Evolutionary conservation across 2,329 filamentous ascomycete genomes (phyloP), one percentile per base, ranked within the genome.

Genomic region (Fusarium sulawesiense): DNA sequence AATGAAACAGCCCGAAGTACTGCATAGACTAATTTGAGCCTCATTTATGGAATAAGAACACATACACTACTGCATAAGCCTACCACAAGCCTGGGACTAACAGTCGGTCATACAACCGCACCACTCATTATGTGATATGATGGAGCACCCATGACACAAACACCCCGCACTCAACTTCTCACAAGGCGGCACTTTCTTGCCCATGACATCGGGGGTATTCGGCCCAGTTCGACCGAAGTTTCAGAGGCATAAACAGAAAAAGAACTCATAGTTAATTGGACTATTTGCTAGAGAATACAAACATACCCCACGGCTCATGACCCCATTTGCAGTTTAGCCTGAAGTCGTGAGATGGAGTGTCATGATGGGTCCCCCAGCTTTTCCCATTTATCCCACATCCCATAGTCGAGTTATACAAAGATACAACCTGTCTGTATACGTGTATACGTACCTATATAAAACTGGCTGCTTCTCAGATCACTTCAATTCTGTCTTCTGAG

Each of bases 291-390:
- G 10, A 40, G 21, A 27, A 50, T n/a, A 27, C 30, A 21, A 51
- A 53, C 49, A 56, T 58, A 64, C 51, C 60, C 44, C 45, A 27
- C 64, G 68, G 64, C 51, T 62, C 51, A 55, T 54, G 68, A 54
- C 62, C 57, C 44, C 59, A 69, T 66, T 65, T 53, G 56, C 45
- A 71, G 64, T 69, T 74, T 74, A 74, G 72, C 72, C 72, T 74
- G 72, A 74, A 66, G 44, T 60, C 42, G 29, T 40, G 14, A 40
- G 30, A 73, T 61, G 56, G 56, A 62, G 68, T 66, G 71, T 74
- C 70, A 68, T 68, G 70, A 72, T 74, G 72, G 72, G 57, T 48
- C 64, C 68, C 41, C 54, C 44, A 60, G 50, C 51, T 70, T 49
- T 21, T 70, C 57, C 53, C 68, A 74, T 74, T 74, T 74, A 74